Conservation (phyloP, 2,329 filamentous ascomycete species). For the Paracamarosporium sp. region DNA sequence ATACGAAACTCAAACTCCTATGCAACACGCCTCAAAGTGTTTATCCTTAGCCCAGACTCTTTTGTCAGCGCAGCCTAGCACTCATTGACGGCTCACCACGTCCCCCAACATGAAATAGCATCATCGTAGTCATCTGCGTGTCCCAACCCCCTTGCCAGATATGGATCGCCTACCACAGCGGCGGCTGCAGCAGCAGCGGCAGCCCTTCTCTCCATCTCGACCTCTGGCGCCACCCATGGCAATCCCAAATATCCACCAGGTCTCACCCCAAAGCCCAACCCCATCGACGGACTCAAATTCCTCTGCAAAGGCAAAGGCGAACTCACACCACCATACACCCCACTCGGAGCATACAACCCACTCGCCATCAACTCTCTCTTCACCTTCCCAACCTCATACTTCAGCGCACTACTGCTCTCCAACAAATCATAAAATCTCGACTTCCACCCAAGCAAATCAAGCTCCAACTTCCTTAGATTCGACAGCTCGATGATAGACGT, state of each 20-base stretch:
- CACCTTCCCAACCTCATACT: conserved; percentile 32
- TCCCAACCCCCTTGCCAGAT: background rate
- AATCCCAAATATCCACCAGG: background rate
- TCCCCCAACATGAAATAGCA: background rate
- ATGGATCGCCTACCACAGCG: background rate
- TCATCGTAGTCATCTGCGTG: background rate
- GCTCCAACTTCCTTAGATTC: conserved; percentile 33
- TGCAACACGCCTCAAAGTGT: no score
- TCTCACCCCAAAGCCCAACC: background rate
- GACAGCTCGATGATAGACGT: no score
- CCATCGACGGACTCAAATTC: background rate
- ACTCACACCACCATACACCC: background rate
- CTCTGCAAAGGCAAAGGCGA: background rate
- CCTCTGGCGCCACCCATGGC: conserved; percentile 2
- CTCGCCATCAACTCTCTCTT: conserved; percentile 16
- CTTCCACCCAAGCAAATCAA: conserved; percentile 18
- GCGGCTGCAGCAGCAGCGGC: background rate
- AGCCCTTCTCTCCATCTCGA: conserved; percentile 9
- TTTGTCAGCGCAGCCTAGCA: no score
- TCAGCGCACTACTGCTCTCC: conserved; percentile 20
- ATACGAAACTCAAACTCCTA: no score
- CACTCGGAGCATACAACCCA: conserved; percentile 12
- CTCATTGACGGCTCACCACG: no score
- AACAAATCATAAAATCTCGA: conserved; percentile 23
- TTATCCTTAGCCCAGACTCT: no score